Conservation (phyloP, 352 stramenopile species). For the Globisporangium mamillatum region DNA sequence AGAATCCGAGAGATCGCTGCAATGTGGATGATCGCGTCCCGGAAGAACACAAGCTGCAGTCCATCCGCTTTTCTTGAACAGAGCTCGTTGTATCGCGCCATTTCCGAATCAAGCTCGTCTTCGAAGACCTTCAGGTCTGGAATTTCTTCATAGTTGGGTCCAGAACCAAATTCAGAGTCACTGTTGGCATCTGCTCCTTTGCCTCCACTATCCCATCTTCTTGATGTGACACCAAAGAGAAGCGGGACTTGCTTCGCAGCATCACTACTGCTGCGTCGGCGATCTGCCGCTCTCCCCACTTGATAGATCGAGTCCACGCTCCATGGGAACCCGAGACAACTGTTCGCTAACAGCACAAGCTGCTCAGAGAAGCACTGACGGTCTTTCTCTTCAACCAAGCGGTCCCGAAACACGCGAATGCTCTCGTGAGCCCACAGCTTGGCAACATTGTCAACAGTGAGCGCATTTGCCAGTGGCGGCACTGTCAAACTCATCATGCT, state of each 20-base stretch:
- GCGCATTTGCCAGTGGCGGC: conserved; percentile 9
- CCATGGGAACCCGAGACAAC: conserved; percentile 68
- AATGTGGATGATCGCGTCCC: conserved; percentile 84
- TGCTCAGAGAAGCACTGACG: conserved; percentile 87
- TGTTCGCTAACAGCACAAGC: conserved; percentile 62
- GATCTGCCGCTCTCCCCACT: conserved; percentile 4
- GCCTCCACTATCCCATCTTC: not conserved
- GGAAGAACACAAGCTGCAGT: conserved; percentile 76
- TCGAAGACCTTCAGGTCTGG: conserved; percentile 61
- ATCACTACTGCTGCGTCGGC: not conserved
- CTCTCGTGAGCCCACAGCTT: conserved; percentile 90
- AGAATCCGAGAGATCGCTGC: conserved; percentile 82
- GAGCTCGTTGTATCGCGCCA: conserved; percentile 44
- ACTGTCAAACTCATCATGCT: not conserved
- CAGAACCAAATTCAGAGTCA: not conserved
- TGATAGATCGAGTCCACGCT: conserved; percentile 36
- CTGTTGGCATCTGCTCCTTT: not conserved
- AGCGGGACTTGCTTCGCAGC: conserved; percentile 1
- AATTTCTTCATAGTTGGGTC: conserved; percentile 11
- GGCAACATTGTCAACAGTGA: conserved; percentile 45
- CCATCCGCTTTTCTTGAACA: conserved; percentile 9
- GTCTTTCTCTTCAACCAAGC: conserved; percentile 79
- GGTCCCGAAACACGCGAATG: conserved; percentile 91
- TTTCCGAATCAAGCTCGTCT: conserved; percentile 40
- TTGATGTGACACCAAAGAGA: conserved; percentile 10